Base-by-base conservation (phyloP, 2,329 filamentous ascomycete genomes). In the Tolypocladium cylindrosporum region DNA sequence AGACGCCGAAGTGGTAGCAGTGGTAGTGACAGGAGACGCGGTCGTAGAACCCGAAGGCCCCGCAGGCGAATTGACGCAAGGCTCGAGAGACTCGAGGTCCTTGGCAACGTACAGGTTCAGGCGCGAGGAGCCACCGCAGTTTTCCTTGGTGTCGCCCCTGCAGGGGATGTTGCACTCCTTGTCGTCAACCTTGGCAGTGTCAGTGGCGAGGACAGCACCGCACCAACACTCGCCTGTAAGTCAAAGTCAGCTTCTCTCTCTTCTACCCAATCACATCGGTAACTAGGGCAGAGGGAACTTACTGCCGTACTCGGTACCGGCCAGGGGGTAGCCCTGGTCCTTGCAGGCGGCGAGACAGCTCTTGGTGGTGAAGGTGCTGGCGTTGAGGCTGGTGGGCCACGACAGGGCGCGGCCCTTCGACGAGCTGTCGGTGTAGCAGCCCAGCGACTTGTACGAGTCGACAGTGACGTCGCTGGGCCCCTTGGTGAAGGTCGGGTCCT, bases 351-450 rank as follows among this genome's bases (percentile, higher is more conserved):
- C 59, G 58, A 80, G 65, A 56, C 79, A 81, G 40, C 61, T 63
- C 59, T 74, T 68, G 4, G 73, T 75, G 50, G 77, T 79, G 67
- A 80, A 67, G 40, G 61, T 66, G 21, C 64, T 60, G 16, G 64
- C 58, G 37, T 73, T 66, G 19, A 79, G 59, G 45, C 69, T 62
- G 66, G 76, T 71, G 24, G 69, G 69, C 66, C 76, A 80, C 34
- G 72, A 72, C 53, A 83, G 71, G 34, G 80, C 74, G 54, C 74
- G 75, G 45, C 77, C 74, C 55, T 71, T 61, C 54, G 60, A 61
- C 24, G 71, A 72, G 57, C 72, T 65, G 60, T 82, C 80, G 36
- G 72, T 75, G 65, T 80, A 87, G 72, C 86, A 90, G 57, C 86
- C 86, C n/a, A 80, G 67, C 62, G 83, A 79, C 50, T 74, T 73